Evolutionary conservation across 2,329 filamentous ascomycete genomes (phyloP).

Genomic region (Chaetomium sp.): DNA sequence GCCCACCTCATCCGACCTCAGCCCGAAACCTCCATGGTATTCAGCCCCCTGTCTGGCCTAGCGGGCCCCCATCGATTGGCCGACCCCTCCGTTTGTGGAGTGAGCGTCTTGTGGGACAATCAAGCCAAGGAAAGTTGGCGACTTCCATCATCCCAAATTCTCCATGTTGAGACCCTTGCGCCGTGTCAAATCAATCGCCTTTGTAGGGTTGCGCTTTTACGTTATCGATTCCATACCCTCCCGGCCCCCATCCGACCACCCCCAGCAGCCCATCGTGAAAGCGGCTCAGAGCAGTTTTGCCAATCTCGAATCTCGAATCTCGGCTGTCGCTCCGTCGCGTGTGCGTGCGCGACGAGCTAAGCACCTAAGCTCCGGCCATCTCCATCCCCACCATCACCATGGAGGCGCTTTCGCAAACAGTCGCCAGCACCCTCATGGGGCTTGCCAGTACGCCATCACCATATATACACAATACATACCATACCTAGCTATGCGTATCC

Average conservation of each 20-base stretch:
- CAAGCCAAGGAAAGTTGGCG: conserved; percentile 25
- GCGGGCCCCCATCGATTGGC: not conserved
- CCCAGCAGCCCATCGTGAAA: conserved; percentile 1
- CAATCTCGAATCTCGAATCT: not conserved
- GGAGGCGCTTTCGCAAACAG: conserved; percentile 39
- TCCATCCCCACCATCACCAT: conserved; percentile 38
- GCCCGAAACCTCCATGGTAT: too few relatives aligned
- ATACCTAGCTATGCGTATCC: not conserved
- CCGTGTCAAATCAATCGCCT: conserved; percentile 4
- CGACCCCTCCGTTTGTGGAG: conserved; percentile 7
- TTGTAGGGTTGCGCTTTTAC: conserved; percentile 17
- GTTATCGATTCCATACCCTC: conserved; percentile 19
- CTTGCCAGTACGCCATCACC: conserved; percentile 43
- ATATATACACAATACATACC: too few relatives aligned
- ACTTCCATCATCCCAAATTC: conserved; percentile 19
- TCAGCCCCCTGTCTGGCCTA: conserved; percentile 4
- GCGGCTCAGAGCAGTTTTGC: conserved; percentile 10
- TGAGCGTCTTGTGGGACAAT: not conserved
- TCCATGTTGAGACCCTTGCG: conserved; percentile 10
- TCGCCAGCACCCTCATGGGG: conserved; percentile 44
- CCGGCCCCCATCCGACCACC: not conserved
- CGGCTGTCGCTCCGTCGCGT: conserved; percentile 12
- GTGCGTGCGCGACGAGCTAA: conserved; percentile 22
- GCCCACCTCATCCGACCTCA: not conserved
- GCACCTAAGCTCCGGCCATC: conserved; percentile 11